These are phyloP conservation scores for Solanum ossicruentum DNA, from an alignment of 257 asterid species.

Conservation along the genomic window DNA sequence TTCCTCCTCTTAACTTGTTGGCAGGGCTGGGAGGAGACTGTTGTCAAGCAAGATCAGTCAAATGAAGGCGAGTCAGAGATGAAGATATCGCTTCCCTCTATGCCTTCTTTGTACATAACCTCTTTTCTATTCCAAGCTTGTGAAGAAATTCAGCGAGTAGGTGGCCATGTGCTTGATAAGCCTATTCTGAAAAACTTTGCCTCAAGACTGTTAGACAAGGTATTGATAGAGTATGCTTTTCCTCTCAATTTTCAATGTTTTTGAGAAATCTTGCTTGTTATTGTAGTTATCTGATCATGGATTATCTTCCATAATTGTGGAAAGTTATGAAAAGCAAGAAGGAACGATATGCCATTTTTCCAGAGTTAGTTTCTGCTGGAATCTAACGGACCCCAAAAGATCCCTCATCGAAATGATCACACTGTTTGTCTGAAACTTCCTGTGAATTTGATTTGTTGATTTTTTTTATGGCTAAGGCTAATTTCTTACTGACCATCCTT, in stretches of 20 bases:
- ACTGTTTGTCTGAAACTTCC: neutral
- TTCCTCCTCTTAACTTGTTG: constrained; percentile 7
- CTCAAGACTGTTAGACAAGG: constrained; percentile 64
- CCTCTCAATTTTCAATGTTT: neutral
- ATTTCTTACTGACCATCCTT: neutral
- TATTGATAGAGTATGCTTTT: neutral
- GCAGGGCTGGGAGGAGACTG: constrained; percentile 98
- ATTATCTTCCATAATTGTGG: neutral
- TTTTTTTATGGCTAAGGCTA: neutral
- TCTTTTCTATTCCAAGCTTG: constrained; percentile 77
- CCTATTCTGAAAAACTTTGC: constrained; percentile 78
- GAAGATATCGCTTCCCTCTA: constrained; percentile 85
- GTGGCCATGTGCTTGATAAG: constrained; percentile 93
- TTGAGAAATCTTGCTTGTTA: neutral
- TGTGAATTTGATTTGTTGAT: neutral
- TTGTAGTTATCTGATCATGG: neutral
- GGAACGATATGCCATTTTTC: neutral
- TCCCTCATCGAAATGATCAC: neutral
- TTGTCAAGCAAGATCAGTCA: constrained; percentile 72
- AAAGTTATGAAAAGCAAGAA: neutral
- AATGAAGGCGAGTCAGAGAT: constrained; percentile 64
- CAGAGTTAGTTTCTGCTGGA: neutral
- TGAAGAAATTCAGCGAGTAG: constrained; percentile 90
- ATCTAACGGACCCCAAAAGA: neutral
- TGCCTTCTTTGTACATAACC: constrained; percentile 80